Percentiles rank a stretch among this genome's conserved stretches.
Evolutionary conservation across 768 basidiomycete species (phyloP).

Genomic region (Lactarius hatsudake): DNA sequence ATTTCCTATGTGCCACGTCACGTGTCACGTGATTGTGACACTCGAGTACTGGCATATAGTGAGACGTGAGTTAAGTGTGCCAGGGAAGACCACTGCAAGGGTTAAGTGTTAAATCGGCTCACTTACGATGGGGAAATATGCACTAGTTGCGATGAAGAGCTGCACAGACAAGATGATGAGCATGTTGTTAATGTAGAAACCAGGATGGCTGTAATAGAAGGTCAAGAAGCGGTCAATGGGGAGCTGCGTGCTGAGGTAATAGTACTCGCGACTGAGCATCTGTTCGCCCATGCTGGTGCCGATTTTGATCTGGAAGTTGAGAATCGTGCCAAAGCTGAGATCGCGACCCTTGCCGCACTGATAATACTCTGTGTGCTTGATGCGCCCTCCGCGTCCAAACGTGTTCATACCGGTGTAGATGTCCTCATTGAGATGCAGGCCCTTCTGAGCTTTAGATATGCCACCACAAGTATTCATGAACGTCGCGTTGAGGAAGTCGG

Average conservation of each 20-base stretch:
- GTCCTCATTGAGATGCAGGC: constrained; percentile 98
- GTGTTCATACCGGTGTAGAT: constrained; percentile 99
- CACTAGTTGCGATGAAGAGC: constrained; percentile 88
- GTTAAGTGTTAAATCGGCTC: constrained; percentile 22
- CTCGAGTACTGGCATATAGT: constrained; percentile 76
- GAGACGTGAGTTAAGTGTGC: constrained; percentile 82
- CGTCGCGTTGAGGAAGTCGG: constrained; percentile 96
- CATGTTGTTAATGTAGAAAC: constrained; percentile 99
- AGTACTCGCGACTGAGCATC: constrained; percentile 98
- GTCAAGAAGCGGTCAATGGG: constrained; percentile 98
- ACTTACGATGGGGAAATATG: constrained; percentile 34
- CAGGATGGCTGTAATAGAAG: constrained; percentile 99
- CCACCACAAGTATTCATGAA: constrained; percentile 99
- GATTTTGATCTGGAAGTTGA: constrained; percentile 99
- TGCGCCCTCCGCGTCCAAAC: constrained; percentile 91
- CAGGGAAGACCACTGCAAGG: constrained; percentile 83
- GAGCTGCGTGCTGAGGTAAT: constrained; percentile 96
- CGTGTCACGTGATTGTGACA: too few relatives aligned
- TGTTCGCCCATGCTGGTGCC: constrained; percentile 99
- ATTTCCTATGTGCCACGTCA: too few relatives aligned
- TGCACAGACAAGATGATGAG: constrained; percentile 96
- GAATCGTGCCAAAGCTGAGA: constrained; percentile 96
- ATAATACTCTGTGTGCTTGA: constrained; percentile 99
- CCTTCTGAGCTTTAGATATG: constrained; percentile 98
- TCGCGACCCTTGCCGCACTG: constrained; percentile 99